phyloP scores from a whole-genome alignment of 2,329 filamentous ascomycete species.

The Alternaria sp. region DNA sequence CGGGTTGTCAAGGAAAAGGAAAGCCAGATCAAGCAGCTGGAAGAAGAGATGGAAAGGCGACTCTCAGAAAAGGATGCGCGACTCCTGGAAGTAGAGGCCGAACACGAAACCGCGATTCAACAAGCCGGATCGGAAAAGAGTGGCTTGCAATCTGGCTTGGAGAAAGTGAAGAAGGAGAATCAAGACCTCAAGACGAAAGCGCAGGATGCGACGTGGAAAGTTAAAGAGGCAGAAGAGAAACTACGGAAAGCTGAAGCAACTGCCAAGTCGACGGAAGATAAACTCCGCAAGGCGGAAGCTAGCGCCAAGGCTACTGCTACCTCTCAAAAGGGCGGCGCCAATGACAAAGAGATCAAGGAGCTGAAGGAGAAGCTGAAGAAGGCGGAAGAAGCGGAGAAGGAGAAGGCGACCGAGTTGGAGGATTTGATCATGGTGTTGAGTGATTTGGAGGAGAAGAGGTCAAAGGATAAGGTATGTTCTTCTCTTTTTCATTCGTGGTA shows the following conservation, averaged over 20 bases:
- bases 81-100: slow-evolving; percentile 30
- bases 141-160: slow-evolving; percentile 24
- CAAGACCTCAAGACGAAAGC: slow-evolving; percentile 51
- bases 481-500: too few species aligned
- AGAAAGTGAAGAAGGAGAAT: slow-evolving; percentile 24
- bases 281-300: not conserved
- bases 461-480: slow-evolving; percentile 48
- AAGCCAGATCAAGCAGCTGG: not conserved
- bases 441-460: slow-evolving; percentile 57
- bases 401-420: slow-evolving; percentile 58
- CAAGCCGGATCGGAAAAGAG: slow-evolving; percentile 14
- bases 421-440: slow-evolving; percentile 59
- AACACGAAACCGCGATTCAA: not conserved
- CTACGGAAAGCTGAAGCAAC: slow-evolving; percentile 39
- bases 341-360: slow-evolving; percentile 48
- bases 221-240: slow-evolving; percentile 59
- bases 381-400: slow-evolving; percentile 46
- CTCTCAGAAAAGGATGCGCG: slow-evolving; percentile 15
- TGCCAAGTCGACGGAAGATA: slow-evolving; percentile 1
- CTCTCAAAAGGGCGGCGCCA: not conserved
- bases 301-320: not conserved
- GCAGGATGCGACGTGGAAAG: slow-evolving; percentile 53
- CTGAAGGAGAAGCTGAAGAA: slow-evolving; percentile 56
- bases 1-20: not conserved
- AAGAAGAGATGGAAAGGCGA: slow-evolving; percentile 19